Base-by-base conservation (phyloP, 2,329 filamentous ascomycete genomes). In the Colletotrichum sp. region DNA sequence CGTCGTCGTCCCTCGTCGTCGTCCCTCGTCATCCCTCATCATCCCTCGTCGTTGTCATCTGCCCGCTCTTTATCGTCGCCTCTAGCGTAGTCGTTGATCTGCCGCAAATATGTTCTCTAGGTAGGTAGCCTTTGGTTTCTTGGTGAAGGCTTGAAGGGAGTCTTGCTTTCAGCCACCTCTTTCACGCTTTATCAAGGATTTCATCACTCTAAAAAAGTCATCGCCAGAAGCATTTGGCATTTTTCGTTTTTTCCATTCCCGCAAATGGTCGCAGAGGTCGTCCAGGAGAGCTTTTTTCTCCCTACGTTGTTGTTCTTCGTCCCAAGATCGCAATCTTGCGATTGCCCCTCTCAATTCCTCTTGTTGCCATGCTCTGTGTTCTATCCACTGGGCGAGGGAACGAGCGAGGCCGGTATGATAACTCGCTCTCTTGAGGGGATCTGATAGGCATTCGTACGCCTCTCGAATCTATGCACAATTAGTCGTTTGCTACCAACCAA, bases 261-360 rank as follows among this genome's bases (percentile, higher is more conserved):
- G 44, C n/a, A 22, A 52, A 22, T 52, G 10, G 1, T 4, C n/a
- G n/a, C 44, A 1, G n/a, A 52, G 44, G n/a, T 52, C n/a, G n/a
- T 52, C n/a, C n/a, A 52, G 6, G 2, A 52, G n/a, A 22, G 44
- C n/a, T 2, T 3, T 0, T 8, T 52, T 0, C 6, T 22, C n/a
- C 12, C 0, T 52, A 7, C n/a, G 44, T 8, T 7, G 10, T 3
- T 52, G 44, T 0, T 22, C 44, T 0, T 48, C 44, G 2, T 12
- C 44, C 44, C 1, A 48, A 22, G 1, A 7, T 48, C 44, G 44
- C 44, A 48, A 13, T 0, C 18, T 48, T 6, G 18, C 10, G 3
- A 48, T 48, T 22, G 3, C 5, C 2, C 16, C 4, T n/a, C 9
- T 44, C 39, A 6, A 5, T n/a, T 22, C 44, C 18, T 18, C 44